Percentiles rank a stretch among this genome's conserved stretches.
Evolutionary conservation across 2,329 filamentous ascomycete species (phyloP).

Genomic region (Coniella vitis): DNA sequence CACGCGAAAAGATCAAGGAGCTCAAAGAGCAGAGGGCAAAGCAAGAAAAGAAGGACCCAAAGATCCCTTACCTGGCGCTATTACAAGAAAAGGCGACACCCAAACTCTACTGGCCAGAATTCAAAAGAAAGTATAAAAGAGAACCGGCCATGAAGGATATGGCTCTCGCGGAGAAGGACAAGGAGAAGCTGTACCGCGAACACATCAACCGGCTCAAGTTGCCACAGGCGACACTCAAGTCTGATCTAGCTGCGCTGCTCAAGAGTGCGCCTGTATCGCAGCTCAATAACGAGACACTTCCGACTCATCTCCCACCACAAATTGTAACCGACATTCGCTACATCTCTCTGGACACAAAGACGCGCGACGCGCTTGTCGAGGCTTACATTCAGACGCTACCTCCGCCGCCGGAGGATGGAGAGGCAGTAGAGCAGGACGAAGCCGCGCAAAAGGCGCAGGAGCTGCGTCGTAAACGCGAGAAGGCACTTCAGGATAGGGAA

Average conservation of each 20-base stretch:
- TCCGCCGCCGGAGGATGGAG: conserved; percentile 43
- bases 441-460: conserved; percentile 41
- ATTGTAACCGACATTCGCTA: conserved; percentile 63
- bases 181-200: conserved; percentile 74
- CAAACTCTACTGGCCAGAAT: conserved; percentile 96
- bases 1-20: conserved; percentile 64
- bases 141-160: conserved; percentile 74
- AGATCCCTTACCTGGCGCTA: conserved; percentile 74
- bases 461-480: conserved; percentile 53
- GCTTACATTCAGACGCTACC: conserved; percentile 59
- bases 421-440: conserved; percentile 41
- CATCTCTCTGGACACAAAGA: conserved; percentile 55
- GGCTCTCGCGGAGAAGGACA: conserved; percentile 64
- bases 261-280: conserved; percentile 50
- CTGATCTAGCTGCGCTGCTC: conserved; percentile 61
- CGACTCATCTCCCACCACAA: conserved; percentile 52
- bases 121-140: conserved; percentile 82
- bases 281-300: conserved; percentile 53
- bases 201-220: conserved; percentile 62
- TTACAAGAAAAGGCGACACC: conserved; percentile 76
- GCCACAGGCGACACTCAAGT: conserved; percentile 58
- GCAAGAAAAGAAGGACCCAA: conserved; percentile 75
- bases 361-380: conserved; percentile 59
- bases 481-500: conserved; percentile 60
- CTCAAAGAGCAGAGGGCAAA: conserved; percentile 66